A percentile compares a stretch with the other conserved stretches of the same genome.
Evolutionary conservation across 2,329 filamentous ascomycete species (phyloP).

Genomic region (Colletotrichum endophyticum): DNA sequence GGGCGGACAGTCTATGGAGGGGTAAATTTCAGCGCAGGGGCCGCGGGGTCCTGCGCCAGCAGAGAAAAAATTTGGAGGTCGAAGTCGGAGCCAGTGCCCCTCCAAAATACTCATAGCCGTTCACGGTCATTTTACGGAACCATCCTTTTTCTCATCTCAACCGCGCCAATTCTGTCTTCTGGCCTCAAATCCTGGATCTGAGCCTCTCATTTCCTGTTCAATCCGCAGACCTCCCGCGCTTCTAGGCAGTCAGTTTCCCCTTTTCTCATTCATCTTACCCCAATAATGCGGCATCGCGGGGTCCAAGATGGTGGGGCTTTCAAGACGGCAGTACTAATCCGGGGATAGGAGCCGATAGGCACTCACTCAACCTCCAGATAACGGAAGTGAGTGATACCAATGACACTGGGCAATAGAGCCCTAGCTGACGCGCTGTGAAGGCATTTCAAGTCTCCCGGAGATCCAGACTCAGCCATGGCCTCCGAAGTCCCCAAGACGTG

Average conservation of each 20-base stretch:
- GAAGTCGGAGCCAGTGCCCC: slow-evolving; percentile 17
- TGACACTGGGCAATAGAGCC: not conserved
- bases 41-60: slow-evolving; percentile 15
- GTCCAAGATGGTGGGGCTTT: slow-evolving; percentile 19
- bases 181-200: not conserved
- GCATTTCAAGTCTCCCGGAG: not conserved
- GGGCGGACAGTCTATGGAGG: slow-evolving; percentile 7
- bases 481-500: slow-evolving; percentile 68
- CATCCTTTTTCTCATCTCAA: not conserved
- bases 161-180: not conserved
- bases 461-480: slow-evolving; percentile 35
- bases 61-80: slow-evolving; percentile 17
- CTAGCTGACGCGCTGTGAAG: not conserved
- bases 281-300: slow-evolving; percentile 5
- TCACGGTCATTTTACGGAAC: not conserved
- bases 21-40: slow-evolving; percentile 12
- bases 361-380: not conserved
- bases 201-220: not conserved
- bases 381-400: not conserved
- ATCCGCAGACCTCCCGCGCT: not conserved
- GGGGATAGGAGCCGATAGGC: slow-evolving; percentile 12
- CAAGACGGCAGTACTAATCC: slow-evolving; percentile 7
- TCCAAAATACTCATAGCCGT: slow-evolving; percentile 13
- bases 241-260: not conserved
- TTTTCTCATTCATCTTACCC: not conserved